Percentiles rank a stretch among this genome's conserved stretches.
Conservation (phyloP, 176 grass and related monocot species). For the Luzula sylvatica region DNA sequence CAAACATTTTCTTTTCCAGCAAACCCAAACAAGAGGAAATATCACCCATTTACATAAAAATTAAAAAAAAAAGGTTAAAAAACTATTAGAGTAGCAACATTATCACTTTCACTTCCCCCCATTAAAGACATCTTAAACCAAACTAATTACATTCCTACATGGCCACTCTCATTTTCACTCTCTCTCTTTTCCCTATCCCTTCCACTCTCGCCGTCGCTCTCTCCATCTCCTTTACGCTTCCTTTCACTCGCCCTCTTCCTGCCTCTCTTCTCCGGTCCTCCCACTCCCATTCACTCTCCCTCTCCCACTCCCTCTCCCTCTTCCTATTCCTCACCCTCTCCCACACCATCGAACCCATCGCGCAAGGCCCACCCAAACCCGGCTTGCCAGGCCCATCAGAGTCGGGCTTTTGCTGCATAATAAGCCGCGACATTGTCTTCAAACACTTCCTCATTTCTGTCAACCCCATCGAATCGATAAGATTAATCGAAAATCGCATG, state of each 20-base stretch:
- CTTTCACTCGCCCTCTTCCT: constrained; percentile 40
- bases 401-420: constrained; percentile 97
- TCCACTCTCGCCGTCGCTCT: too few species aligned
- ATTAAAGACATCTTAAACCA: too few species aligned
- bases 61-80: too few species aligned
- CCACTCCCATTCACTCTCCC: constrained; percentile 49
- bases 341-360: constrained; percentile 33
- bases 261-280: constrained; percentile 40
- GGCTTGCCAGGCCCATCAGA: constrained; percentile 39
- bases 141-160: too few species aligned
- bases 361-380: too few species aligned
- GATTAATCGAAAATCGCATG: constrained; percentile 81
- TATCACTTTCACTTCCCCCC: too few species aligned
- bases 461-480: constrained; percentile 87
- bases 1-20: too few species aligned
- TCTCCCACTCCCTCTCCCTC: constrained; percentile 30
- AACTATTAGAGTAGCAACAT: too few species aligned
- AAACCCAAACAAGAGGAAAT: too few species aligned
- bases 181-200: constrained; percentile 41
- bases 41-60: too few species aligned
- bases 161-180: constrained; percentile 54
- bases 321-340: constrained; percentile 13
- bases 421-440: constrained; percentile 90
- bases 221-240: too few species aligned
- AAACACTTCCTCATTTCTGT: constrained; percentile 80